Evolutionary conservation across 202 grass and related monocot genomes (phyloP), one percentile per base, ranked within the genome.

Genomic region (Tripidium arundinaceum): DNA sequence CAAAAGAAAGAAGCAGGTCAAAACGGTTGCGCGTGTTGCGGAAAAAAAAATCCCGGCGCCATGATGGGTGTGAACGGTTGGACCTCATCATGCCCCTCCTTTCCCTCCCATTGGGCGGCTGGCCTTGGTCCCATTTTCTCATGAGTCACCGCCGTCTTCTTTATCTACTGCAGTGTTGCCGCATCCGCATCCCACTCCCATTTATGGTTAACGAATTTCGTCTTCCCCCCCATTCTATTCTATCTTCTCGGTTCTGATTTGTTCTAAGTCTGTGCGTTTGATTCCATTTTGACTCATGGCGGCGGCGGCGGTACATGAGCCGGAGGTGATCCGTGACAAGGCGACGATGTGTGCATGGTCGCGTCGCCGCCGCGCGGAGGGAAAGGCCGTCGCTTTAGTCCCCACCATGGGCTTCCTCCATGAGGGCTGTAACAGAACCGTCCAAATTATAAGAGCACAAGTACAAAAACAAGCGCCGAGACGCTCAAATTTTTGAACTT

Each of bases 361-460:
- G 14, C 71, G 87, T 15, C 77, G 66, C 67, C 76, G 68, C 11
- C 89, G 84, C 16, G 85, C 65, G 4, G 78, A 91, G 73, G 94
- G 94, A 41, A 90, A 84, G 76, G 63, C 78, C 29, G 24, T 97
- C 2, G 90, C 84, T 2, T 49, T 97, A 0, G 90, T 97, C 11
- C 93, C 93, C 86, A 97, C 93, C 62, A 97, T 97, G 93, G 90
- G 93, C 38, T 91, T 89, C 77, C 95, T 95, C 59, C 95, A 95
- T 42, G 82, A 89, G 21, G 95, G 95, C n/a, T n/a, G n/a, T n/a
- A n/a, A n/a, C n/a, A n/a, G n/a, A n/a, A n/a, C n/a, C n/a, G n/a
- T n/a, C n/a, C n/a, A n/a, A n/a, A n/a, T n/a, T n/a, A n/a, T n/a
- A n/a, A n/a, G n/a, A n/a, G n/a, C n/a, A n/a, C n/a, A n/a, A n/a